Evolutionary conservation across 1,139 yeast genomes (phyloP), one percentile per base, ranked within the genome.

Genomic region (Yamadazyma diospyri): DNA sequence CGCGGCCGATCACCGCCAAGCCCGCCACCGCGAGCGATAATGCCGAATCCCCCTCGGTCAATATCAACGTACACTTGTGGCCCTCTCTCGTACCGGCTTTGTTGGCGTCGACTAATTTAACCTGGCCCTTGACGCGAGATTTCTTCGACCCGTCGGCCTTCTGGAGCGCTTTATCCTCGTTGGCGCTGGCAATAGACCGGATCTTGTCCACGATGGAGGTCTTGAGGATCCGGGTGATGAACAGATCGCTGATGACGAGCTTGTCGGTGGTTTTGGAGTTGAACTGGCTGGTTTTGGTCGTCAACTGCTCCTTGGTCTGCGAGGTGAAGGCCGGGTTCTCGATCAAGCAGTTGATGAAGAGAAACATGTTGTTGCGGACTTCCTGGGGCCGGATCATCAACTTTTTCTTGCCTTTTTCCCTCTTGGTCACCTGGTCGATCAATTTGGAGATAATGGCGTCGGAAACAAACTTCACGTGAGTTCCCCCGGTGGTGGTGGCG

Each of bases 41-140:
- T 45, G 99, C 99, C 38, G 98, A 94, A 52, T 89, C 97, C 52
- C 99, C 99, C 65, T 94, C 99, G 1, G 98, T 92, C 39, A 94
- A 63, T 49, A 94, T 87, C 48, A 94, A 69, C 1, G 97, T 92
- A 66, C 97, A 89, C 53, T 87, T 84, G 48, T 81, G 73, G 16
- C 97, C 95, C 23, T 89, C 96, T 44, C 72, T 77, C 0, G 98
- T 89, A 39, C 99, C 99, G 0, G 99, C 99, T 52, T 76, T 86
- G 54, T 89, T 89, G 2, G 99, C 99, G 64, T 94, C 99, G 43
- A 85, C 95, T 37, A 94, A 72, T 57, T 92, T 92, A 8, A 86
- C 85, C 55, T 84, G 84, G 29, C 89, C 94, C 32, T 95, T 89
- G 40, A 94, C 78, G 61, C 98, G 78, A 48, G 73, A 78, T 53